A percentile compares a stretch with the other conserved stretches of the same genome.
Conservation (phyloP, 306 rosid species). For the Quercus glauca region DNA sequence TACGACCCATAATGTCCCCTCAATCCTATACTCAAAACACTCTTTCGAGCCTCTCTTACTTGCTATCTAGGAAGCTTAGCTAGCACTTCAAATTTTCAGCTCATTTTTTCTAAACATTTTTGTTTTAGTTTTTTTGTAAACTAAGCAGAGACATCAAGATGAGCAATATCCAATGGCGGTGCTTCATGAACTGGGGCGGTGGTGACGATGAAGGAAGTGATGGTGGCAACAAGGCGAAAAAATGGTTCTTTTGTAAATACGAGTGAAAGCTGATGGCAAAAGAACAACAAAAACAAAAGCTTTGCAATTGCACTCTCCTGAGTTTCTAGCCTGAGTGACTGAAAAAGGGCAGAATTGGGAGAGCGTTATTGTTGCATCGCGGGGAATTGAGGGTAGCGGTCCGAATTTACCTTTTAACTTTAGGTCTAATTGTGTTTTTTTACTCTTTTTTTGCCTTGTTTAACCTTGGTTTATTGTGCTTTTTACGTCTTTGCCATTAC, state of each 20-base stretch:
- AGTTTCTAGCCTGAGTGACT: constrained; percentile 41
- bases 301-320: constrained; percentile 89
- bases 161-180: constrained; percentile 15
- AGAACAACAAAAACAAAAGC: constrained; percentile 29
- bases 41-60: constrained; percentile 10
- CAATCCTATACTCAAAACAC: constrained; percentile 40
- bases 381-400: constrained; percentile 99
- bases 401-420: constrained; percentile 65
- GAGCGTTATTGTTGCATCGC: constrained; percentile 83
- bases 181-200: not conserved
- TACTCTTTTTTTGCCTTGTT: constrained; percentile 18
- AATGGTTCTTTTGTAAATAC: constrained; percentile 34
- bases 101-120: not conserved
- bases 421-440: constrained; percentile 1
- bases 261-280: constrained; percentile 16
- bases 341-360: constrained; percentile 53
- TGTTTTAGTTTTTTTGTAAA: not conserved
- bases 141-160: constrained; percentile 10
- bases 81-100: constrained; percentile 19
- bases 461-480: constrained; percentile 15
- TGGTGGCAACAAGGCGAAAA: constrained; percentile 9
- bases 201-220: not conserved
- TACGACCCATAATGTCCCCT: constrained; percentile 61
- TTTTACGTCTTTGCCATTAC: constrained; percentile 23
- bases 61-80: not conserved